Evolutionary conservation across 163 green algal species (phyloP).

Genomic region (Scenedesmus sp.): DNA sequence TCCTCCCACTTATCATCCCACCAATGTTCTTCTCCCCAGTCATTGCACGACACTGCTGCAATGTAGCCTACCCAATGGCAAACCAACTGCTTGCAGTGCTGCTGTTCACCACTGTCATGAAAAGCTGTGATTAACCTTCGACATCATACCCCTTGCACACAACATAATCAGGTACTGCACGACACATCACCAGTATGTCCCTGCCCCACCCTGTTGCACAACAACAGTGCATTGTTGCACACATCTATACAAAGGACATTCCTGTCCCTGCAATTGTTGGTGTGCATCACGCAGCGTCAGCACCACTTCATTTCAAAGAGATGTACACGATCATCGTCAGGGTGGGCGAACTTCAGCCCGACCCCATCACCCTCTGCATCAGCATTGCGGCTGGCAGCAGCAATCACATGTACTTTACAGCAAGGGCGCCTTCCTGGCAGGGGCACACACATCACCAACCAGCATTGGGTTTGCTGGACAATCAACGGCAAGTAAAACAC

Average conservation of each 20-base stretch:
- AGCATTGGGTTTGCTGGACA: neutral
- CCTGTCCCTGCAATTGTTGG: neutral
- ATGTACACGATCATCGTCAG: neutral
- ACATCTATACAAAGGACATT: neutral
- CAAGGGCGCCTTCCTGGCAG: neutral
- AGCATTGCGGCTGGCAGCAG: neutral
- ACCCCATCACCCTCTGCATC: neutral
- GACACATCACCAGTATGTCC: neutral
- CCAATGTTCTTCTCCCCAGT: no score
- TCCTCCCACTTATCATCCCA: no score
- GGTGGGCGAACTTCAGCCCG: neutral
- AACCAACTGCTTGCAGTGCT: no score
- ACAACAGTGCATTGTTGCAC: no score
- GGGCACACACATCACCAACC: neutral
- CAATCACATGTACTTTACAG: neutral
- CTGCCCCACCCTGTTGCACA: neutral
- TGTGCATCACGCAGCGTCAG: neutral
- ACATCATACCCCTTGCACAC: no score
- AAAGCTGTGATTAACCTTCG: no score
- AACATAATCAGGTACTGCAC: neutral
- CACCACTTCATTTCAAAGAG: neutral
- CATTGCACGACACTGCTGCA: no score
- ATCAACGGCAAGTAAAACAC: no score
- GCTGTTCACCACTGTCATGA: no score
- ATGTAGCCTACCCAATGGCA: no score